phyloP scores from a whole-genome alignment of 2,329 filamentous ascomycete genomes.

The Exophiala mesophila region DNA sequence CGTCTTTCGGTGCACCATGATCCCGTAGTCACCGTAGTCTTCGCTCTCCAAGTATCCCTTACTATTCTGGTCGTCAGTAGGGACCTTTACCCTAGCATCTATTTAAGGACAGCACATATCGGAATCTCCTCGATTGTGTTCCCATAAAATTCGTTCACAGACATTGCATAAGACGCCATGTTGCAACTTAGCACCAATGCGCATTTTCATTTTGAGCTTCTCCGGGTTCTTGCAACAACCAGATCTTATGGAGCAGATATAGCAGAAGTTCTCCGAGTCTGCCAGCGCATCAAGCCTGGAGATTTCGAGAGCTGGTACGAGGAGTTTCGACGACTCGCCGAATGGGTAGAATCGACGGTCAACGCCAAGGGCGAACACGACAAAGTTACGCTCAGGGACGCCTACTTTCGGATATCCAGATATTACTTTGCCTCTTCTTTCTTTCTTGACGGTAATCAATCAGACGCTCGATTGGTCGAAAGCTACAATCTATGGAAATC shows the following conservation, averaged over 20 bases:
- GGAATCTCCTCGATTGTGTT: neutral
- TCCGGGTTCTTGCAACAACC: slow-evolving; percentile 14
- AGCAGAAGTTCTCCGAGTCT: slow-evolving; percentile 17
- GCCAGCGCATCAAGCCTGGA: slow-evolving; percentile 20
- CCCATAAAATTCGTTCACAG: neutral
- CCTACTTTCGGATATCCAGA: slow-evolving; percentile 36
- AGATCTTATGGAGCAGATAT: slow-evolving; percentile 20
- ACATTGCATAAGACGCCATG: slow-evolving; percentile 2
- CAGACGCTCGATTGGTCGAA: slow-evolving; percentile 37
- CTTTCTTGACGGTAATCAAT: slow-evolving; percentile 39
- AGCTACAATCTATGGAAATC: slow-evolving; percentile 35
- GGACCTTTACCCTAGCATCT: neutral
- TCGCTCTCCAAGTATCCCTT: neutral
- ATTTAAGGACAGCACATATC: neutral
- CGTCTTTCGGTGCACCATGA: too few relatives aligned
- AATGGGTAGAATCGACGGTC: neutral
- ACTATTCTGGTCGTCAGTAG: neutral
- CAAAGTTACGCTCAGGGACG: slow-evolving; percentile 25
- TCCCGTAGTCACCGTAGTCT: neutral
- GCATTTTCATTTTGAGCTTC: slow-evolving; percentile 21
- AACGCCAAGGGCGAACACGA: slow-evolving; percentile 10
- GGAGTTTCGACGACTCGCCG: slow-evolving; percentile 18
- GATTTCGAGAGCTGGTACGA: slow-evolving; percentile 19
- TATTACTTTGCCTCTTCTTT: slow-evolving; percentile 43
- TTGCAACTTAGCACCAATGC: slow-evolving; percentile 20